These are phyloP conservation scores for Dryas alaskensis DNA, from an alignment of 306 rosid genomes.

Conservation along the genomic window DNA sequence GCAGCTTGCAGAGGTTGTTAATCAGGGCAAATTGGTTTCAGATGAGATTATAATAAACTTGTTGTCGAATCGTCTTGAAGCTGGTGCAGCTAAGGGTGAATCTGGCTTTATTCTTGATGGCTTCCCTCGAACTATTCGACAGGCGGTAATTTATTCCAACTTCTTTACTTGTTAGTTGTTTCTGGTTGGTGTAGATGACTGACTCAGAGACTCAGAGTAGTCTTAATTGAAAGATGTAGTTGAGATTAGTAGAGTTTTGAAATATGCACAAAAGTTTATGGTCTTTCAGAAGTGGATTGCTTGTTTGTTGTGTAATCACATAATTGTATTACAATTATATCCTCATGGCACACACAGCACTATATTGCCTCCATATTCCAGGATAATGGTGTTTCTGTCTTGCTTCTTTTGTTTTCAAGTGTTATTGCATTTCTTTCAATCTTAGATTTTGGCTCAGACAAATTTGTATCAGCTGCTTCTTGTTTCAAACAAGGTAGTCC, in stretches of 20 bases:
- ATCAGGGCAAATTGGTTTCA: conserved; percentile 45
- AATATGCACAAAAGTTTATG: no score
- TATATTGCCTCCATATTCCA: background rate
- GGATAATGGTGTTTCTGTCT: background rate
- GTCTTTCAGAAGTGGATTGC: background rate
- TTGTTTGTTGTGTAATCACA: background rate
- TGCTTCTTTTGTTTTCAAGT: background rate
- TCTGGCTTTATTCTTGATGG: conserved; percentile 53
- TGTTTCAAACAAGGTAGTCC: background rate
- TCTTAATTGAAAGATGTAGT: no score
- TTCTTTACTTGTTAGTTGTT: background rate
- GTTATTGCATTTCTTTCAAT: background rate
- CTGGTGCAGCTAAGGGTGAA: conserved; percentile 38
- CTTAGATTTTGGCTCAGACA: background rate
- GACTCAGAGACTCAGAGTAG: no score
- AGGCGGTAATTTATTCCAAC: conserved; percentile 37
- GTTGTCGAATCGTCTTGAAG: conserved; percentile 45
- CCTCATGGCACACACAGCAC: background rate
- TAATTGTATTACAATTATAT: background rate
- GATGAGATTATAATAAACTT: conserved; percentile 46
- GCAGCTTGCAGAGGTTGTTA: conserved; percentile 52
- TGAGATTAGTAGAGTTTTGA: conserved; percentile 14
- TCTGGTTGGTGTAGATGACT: background rate
- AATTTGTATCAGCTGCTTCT: background rate
- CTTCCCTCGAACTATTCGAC: conserved; percentile 47